Evolutionary conservation across 306 rosid genomes (phyloP).

Genomic region (Citrullus colocynthis): DNA sequence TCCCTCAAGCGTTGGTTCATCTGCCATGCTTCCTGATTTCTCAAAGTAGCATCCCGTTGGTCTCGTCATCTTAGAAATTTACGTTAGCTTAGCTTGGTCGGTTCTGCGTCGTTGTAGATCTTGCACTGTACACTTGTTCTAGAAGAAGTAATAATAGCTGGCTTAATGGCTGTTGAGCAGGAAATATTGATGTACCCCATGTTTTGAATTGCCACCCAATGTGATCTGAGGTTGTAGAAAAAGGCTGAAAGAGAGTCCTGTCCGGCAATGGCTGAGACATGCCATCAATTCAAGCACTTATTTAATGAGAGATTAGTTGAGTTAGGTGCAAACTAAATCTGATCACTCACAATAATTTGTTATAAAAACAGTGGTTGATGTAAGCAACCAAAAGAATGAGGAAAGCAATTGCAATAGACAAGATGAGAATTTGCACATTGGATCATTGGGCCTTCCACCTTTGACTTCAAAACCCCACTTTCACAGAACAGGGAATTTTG

Average conservation of each 20-base stretch:
- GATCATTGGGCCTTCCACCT: not conserved
- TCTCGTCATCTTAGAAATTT: not conserved
- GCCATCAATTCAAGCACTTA: not conserved
- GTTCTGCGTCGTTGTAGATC: not conserved
- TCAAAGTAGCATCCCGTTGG: not conserved
- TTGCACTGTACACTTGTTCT: not conserved
- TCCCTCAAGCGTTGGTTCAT: conserved; percentile 16
- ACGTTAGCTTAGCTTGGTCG: not conserved
- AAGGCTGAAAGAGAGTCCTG: not conserved
- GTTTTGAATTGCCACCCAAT: not conserved
- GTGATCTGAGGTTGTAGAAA: not conserved
- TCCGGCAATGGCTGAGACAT: not conserved
- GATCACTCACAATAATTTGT: not conserved
- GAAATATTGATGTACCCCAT: not conserved
- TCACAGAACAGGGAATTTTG: not conserved
- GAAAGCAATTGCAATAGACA: not conserved
- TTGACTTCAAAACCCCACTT: not conserved
- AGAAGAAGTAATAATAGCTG: not conserved
- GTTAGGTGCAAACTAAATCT: not conserved
- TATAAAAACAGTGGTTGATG: not conserved
- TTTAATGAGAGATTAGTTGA: not conserved
- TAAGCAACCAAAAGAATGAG: not conserved
- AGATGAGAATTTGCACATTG: not conserved
- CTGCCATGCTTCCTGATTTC: conserved; percentile 17
- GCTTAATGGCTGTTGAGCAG: not conserved